Percentiles rank a stretch among this genome's conserved stretches.
phyloP scores from a whole-genome alignment of 2,329 filamentous ascomycete genomes.

The Hypoxylon sp. region DNA sequence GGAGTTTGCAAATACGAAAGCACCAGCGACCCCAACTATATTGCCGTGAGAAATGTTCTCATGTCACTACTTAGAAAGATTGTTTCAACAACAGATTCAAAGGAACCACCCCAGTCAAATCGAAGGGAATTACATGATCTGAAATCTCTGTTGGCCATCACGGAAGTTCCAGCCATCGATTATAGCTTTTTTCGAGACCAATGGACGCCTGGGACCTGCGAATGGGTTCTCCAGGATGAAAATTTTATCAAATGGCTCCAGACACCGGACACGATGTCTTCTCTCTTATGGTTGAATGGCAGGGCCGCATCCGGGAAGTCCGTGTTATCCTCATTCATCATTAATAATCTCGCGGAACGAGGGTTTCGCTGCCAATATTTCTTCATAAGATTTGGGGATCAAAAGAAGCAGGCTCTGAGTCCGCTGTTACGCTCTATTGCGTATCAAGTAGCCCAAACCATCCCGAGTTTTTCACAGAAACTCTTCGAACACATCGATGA shows the following conservation, averaged over 20 bases:
- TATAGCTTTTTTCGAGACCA: conserved; percentile 43
- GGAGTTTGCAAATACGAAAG: conserved; percentile 60
- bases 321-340: conserved; percentile 40
- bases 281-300: conserved; percentile 37
- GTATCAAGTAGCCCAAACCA: conserved; percentile 50
- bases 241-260: conserved; percentile 29
- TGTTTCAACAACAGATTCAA: conserved; percentile 10
- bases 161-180: conserved; percentile 32
- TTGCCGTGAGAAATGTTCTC: conserved; percentile 53
- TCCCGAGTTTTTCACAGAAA: conserved; percentile 40
- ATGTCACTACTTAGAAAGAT: conserved; percentile 40
- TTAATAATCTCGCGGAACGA: conserved; percentile 36
- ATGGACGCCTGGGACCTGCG: conserved; percentile 34
- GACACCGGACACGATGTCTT: not conserved
- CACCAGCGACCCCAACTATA: conserved; percentile 58
- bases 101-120: not conserved
- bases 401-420: conserved; percentile 40
- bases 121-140: conserved; percentile 16
- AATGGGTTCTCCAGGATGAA: conserved; percentile 29
- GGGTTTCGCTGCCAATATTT: conserved; percentile 39
- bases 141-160: conserved; percentile 27
- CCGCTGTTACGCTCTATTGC: conserved; percentile 53
- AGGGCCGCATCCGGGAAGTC: conserved; percentile 44
- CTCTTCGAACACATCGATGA: conserved; percentile 48
- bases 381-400: conserved; percentile 37